Evolutionary conservation across 176 grass and related monocot genomes (phyloP).

Genomic region (Carex parvula): DNA sequence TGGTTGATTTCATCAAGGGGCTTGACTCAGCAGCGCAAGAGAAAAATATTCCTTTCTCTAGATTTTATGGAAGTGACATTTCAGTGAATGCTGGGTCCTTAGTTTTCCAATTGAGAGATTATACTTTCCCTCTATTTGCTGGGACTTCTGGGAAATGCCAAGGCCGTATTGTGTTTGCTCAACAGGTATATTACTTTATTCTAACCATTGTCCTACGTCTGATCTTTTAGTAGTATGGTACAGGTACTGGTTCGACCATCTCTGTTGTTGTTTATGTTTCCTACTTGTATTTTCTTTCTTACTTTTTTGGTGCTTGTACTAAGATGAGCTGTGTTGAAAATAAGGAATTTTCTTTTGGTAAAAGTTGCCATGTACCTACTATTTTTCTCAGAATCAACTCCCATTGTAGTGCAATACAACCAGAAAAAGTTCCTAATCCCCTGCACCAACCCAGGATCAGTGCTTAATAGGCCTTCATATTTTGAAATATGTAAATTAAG

Average conservation of each 20-base stretch:
- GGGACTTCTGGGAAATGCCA: conserved; percentile 63
- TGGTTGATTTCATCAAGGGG: conserved; percentile 91
- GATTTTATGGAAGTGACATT: conserved; percentile 92
- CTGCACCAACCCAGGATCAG: background rate
- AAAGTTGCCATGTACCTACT: background rate
- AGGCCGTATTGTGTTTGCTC: conserved; percentile 87
- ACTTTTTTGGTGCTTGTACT: background rate
- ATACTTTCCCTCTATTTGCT: conserved; percentile 85
- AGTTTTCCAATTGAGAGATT: conserved; percentile 84
- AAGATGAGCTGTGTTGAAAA: background rate
- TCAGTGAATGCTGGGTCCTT: conserved; percentile 72
- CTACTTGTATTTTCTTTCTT: conserved; percentile 30
- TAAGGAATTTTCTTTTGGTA: conserved; percentile 4
- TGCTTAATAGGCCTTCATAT: background rate
- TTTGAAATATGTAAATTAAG: background rate
- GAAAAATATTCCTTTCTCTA: conserved; percentile 88
- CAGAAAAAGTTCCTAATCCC: background rate
- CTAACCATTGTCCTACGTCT: background rate
- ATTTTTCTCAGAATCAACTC: background rate
- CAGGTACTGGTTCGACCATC: background rate
- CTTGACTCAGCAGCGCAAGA: conserved; percentile 70
- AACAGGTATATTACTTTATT: conserved; percentile 58
- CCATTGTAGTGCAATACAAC: background rate
- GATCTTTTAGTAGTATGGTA: background rate
- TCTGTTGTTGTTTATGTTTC: background rate